Evolutionary conservation across 177 flowering plant genomes (phyloP).

Genomic region (Telopea speciosissima): DNA sequence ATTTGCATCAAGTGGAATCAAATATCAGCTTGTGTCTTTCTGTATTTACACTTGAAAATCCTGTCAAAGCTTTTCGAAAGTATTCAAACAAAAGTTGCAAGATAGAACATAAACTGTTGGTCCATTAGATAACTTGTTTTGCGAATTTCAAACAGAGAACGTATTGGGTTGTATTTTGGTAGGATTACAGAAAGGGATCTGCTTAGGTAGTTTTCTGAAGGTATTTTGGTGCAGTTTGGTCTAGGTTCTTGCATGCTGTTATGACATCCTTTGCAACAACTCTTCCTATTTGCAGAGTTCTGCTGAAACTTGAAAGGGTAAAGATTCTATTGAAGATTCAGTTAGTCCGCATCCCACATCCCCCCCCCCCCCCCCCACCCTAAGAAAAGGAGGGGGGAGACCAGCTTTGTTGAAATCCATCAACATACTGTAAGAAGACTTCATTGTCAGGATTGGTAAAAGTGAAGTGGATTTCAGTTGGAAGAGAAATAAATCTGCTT

Average conservation of each 20-base stretch:
- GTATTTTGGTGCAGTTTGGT: not conserved
- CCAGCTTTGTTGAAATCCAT: too few relatives aligned
- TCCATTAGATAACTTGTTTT: not conserved
- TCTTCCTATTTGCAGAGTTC: not conserved
- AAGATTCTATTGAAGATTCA: too few relatives aligned
- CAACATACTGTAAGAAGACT: too few relatives aligned
- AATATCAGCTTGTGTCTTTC: not conserved
- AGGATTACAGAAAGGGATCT: not conserved
- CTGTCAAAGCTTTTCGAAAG: not conserved
- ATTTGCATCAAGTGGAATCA: not conserved
- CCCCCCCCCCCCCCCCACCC: too few relatives aligned
- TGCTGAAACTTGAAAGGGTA: too few relatives aligned
- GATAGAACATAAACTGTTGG: not conserved
- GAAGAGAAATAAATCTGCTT: too few relatives aligned
- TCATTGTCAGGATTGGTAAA: too few relatives aligned
- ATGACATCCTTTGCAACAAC: not conserved
- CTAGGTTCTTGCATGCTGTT: not conserved
- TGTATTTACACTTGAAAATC: not conserved
- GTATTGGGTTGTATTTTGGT: not conserved
- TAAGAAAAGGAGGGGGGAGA: too few relatives aligned
- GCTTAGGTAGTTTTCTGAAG: not conserved
- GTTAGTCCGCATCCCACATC: too few relatives aligned
- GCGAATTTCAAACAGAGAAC: not conserved
- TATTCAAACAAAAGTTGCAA: not conserved
- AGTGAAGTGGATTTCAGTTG: too few relatives aligned